Base-by-base conservation (phyloP, 108 stramenopile genomes). In the Fragilaria crotonensis region DNA sequence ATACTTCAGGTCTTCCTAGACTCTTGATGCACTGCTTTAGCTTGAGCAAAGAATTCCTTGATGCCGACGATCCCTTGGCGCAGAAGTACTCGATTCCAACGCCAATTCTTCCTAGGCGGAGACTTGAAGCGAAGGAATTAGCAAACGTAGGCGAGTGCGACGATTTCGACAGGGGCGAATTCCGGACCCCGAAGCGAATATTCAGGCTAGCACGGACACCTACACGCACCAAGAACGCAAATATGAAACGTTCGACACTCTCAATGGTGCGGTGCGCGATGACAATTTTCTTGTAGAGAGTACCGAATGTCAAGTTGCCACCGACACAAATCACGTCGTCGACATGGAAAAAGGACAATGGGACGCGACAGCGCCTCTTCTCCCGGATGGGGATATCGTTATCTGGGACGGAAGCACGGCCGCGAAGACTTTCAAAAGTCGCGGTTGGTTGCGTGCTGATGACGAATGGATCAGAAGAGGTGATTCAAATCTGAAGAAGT, bases 11-110 rank as follows among this genome's bases (percentile, higher is more conserved):
- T 21, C 96, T 95, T 66, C 97, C 97, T 25, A 59, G 73, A 7
- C 68, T 98, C 25, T 41, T 96, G 45, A 91, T 95, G 81, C 95
- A 95, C 63, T 98, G 97, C 77, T 87, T 71, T 62, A 56, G 58
- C 25, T 66, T 84, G 53, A 82, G 90, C 52, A 44, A 77, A n/a
- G 44, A 62, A 7, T 54, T 68, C 46, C 55, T 88, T 19, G 27
- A 33, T 0, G 36, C 45, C 21, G 79, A 80, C 56, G 90, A 92
- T 56, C 60, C 73, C 23, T 63, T 92, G 4, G 57, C 64, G 11
- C 22, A 54, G 2, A 85, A 86, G 52, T 92, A 85, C 54, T 62
- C 41, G 27, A 59, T 83, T 4, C 66, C 77, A 9, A 41, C 62
- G 41, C 61, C n/a, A n/a, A n/a, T n/a, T n/a, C n/a, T n/a, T n/a